A percentile compares a stretch with the other conserved stretches of the same genome.
These are phyloP conservation scores for Xerocomus minutiporus DNA, from an alignment of 1,284 basidiomycete genomes.

Conservation along the genomic window DNA sequence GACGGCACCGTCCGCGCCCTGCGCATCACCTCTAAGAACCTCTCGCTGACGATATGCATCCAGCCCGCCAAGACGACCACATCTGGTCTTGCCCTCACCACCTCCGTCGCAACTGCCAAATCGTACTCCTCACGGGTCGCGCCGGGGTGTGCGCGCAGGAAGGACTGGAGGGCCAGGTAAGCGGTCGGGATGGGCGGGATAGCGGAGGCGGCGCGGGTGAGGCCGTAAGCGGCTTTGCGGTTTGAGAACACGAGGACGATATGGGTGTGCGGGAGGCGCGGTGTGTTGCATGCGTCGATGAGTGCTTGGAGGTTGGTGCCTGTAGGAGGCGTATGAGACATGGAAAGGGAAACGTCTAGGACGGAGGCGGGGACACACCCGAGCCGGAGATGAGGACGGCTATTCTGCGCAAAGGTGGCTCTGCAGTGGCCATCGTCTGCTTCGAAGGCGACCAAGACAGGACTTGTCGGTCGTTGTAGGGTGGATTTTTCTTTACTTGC, in stretches of 20 bases:
- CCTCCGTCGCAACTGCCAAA: slow-evolving; percentile 70
- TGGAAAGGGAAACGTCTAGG: not conserved
- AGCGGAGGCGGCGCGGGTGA: slow-evolving; percentile 72
- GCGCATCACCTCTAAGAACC: slow-evolving; percentile 51
- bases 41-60: slow-evolving; percentile 86
- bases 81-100: slow-evolving; percentile 69
- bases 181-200: slow-evolving; percentile 76
- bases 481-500: not conserved
- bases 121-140: slow-evolving; percentile 86
- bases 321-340: slow-evolving; percentile 31
- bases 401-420: slow-evolving; percentile 36
- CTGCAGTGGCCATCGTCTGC: slow-evolving; percentile 6
- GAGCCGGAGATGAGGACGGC: slow-evolving; percentile 79
- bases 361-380: slow-evolving; percentile 44
- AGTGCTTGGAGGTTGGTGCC: slow-evolving; percentile 95
- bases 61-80: slow-evolving; percentile 92
- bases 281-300: slow-evolving; percentile 79
- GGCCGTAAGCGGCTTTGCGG: slow-evolving; percentile 86
- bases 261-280: slow-evolving; percentile 57
- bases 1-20: slow-evolving; percentile 27
- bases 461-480: slow-evolving; percentile 13
- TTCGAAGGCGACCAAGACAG: not conserved
- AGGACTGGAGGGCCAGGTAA: slow-evolving; percentile 84
- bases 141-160: slow-evolving; percentile 68
- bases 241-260: slow-evolving; percentile 90